phyloP scores from a whole-genome alignment of 2,329 filamentous ascomycete species.

The Microcyclosporella mali region DNA sequence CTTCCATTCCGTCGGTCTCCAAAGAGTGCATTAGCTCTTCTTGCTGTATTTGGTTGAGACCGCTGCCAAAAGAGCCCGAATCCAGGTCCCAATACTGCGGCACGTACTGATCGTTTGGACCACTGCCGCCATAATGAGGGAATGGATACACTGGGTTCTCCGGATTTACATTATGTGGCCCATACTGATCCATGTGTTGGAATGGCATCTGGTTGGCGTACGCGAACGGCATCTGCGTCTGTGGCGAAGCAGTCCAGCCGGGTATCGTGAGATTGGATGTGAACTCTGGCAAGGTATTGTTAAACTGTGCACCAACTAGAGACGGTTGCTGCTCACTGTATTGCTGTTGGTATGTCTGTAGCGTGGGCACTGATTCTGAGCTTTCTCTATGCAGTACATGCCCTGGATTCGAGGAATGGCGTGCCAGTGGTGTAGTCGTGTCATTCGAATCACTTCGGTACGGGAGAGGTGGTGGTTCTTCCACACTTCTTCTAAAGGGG shows the following conservation, averaged over 20 bases:
- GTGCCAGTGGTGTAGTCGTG: conserved; percentile 10
- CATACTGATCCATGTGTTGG: conserved; percentile 13
- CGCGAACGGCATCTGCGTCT: conserved; percentile 12
- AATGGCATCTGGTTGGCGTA: conserved; percentile 10
- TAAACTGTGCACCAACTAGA: conserved; percentile 20
- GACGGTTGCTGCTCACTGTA: conserved; percentile 14
- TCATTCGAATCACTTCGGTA: conserved; percentile 23
- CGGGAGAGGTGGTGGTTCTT: conserved; percentile 28
- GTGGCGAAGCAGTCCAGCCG: conserved; percentile 19
- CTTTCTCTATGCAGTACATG: conserved; percentile 7
- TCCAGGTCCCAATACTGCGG: conserved; percentile 27
- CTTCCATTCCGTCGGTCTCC: conserved; percentile 34
- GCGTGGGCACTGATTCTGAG: conserved; percentile 16
- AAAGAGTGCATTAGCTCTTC: conserved; percentile 33
- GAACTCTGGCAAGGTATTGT: conserved; percentile 26
- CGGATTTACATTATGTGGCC: conserved; percentile 23
- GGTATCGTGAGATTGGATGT: conserved; percentile 23
- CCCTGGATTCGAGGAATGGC: conserved; percentile 7
- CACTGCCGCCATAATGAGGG: conserved; percentile 12
- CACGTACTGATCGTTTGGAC: conserved; percentile 15
- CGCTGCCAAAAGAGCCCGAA: conserved; percentile 27
- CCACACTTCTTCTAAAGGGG: conserved; percentile 24
- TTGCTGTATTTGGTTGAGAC: conserved; percentile 31
- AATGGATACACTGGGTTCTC: conserved; percentile 23
- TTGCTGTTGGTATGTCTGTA: conserved; percentile 11